Percentiles rank a stretch among this genome's conserved stretches.
Evolutionary conservation across 1,139 yeast species (phyloP).

Genomic region (Suhomyces bolitotheri): DNA sequence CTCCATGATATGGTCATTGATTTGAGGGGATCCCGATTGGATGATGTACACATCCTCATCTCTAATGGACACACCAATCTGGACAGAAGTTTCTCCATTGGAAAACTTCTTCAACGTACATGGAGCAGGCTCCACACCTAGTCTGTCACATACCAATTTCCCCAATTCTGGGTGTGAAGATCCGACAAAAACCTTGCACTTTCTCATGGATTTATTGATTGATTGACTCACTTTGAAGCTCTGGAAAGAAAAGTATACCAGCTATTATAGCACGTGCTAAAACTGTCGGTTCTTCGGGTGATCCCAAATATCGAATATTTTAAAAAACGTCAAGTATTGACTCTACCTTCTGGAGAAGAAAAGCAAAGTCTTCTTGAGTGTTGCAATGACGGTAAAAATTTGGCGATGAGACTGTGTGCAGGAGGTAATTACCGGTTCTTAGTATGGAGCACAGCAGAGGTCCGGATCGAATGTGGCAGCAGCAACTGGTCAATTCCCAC

Average conservation of each 20-base stretch:
- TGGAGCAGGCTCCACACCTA: constrained; percentile 96
- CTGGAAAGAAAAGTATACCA: too few relatives aligned
- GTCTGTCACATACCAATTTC: constrained; percentile 78
- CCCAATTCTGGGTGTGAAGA: constrained; percentile 96
- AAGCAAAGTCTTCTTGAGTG: constrained; percentile 3
- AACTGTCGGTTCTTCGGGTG: too few relatives aligned
- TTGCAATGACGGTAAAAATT: constrained; percentile 3
- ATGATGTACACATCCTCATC: constrained; percentile 96
- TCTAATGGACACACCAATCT: constrained; percentile 90
- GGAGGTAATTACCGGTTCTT: neutral
- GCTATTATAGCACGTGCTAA: too few relatives aligned
- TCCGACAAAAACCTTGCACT: constrained; percentile 95
- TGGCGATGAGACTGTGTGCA: constrained; percentile 11
- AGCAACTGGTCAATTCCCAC: neutral
- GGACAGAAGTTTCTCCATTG: constrained; percentile 96
- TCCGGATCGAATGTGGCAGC: neutral
- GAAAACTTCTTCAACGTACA: constrained; percentile 88
- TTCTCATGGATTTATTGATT: constrained; percentile 60
- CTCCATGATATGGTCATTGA: constrained; percentile 97
- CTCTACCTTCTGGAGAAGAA: constrained; percentile 10
- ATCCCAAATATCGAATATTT: too few relatives aligned
- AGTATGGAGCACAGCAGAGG: neutral
- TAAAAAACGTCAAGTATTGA: constrained; percentile 4
- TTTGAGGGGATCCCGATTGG: constrained; percentile 85
- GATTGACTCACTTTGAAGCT: constrained; percentile 9